Evolutionary conservation across 441 rosid species (phyloP), one percentile per base, ranked within the genome.

Genomic region (Erodium trifolium): DNA sequence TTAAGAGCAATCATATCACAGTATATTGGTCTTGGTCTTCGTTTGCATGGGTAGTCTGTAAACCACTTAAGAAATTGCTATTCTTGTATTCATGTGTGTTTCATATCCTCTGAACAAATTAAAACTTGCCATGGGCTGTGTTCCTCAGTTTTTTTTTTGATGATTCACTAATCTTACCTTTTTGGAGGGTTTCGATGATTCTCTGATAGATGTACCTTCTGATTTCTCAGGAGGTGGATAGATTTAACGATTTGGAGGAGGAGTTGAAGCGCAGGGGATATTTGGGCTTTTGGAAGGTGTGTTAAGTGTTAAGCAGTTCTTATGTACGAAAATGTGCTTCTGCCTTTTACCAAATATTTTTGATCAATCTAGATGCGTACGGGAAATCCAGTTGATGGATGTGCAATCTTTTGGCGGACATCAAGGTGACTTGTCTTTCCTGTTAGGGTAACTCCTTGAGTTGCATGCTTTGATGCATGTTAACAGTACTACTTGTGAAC

Each of bases 371-470:
- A 93, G 99, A 91, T 93, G 99, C 87, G 99, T 73, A 93, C 97
- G 55, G 97, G 97, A 62, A 82, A 76, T 66, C 91, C 99, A 17
- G 72, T 91, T 79, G 99, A 93, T 75, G 99, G 99, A 17, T 93
- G 99, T 87, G 97, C 99, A 69, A 78, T 91, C 55, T 93, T 93
- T 83, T 93, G 99, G 99, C 88, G 85, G 79, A 72, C 86, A 35
- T 88, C 92, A 66, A 89, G 93, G 99, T 89, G 68, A 76, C 59
- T 65, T 73, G 53, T 59, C 34, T 8, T 57, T 67, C 72, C 71
- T 23, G 37, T 57, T 67, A 55, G 67, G 67, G 35, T 16, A 2
- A 18, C 51, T 53, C 31, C 18, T 69, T 71, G 53, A 72, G 39
- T 37, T 7, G 47, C 59, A 67, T 69, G 68, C 62, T 27, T 18